Evolutionary conservation across 2,329 filamentous ascomycete species (phyloP), one percentile per base, ranked within the genome.

Genomic region (Diplodia corticola): DNA sequence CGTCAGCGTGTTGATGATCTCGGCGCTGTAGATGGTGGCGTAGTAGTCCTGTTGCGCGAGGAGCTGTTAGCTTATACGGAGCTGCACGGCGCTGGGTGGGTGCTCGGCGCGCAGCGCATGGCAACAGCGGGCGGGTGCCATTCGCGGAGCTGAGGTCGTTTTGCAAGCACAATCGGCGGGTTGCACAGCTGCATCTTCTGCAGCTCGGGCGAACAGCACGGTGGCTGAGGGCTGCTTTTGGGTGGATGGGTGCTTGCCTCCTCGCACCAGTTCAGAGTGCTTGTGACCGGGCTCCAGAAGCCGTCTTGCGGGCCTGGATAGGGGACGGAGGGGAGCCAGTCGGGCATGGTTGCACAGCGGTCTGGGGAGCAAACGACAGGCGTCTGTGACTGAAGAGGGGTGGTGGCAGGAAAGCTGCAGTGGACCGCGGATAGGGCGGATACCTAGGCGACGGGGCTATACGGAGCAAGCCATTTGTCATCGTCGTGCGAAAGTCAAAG

Each of bases 191-290:
- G 37, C 3, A 10, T 4, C 3, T 46, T 35, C 40, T 44, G 40
- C 40, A 44, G 17, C 40, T 20, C n/a, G 17, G 17, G 40, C 40
- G 40, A 44, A 44, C 20, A 10, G 40, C 40, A 20, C 15, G 26
- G 30, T 22, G 20, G 24, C 20, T 59, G 37, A 15, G 37, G 9
- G 55, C 55, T 49, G 28, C 22, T 7, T n/a, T 5, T 4, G 33
- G 26, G 15, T 22, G 28, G 49, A 68, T 30, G 35, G 35, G 15
- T 54, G 35, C 76, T 68, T 76, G 88, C 89, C 83, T 92, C 91
- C 83, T 93, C 91, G 74, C 91, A 93, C 85, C 91, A 93, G 75
- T 93, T 91, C 51, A 92, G 73, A 0, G 89, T 92, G 9, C 88
- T 88, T 1, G 89, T 92, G 65, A 90, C 87, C 24, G 88, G 86